Conservation (phyloP, 306 rosid species). For the Castanea sativa region DNA sequence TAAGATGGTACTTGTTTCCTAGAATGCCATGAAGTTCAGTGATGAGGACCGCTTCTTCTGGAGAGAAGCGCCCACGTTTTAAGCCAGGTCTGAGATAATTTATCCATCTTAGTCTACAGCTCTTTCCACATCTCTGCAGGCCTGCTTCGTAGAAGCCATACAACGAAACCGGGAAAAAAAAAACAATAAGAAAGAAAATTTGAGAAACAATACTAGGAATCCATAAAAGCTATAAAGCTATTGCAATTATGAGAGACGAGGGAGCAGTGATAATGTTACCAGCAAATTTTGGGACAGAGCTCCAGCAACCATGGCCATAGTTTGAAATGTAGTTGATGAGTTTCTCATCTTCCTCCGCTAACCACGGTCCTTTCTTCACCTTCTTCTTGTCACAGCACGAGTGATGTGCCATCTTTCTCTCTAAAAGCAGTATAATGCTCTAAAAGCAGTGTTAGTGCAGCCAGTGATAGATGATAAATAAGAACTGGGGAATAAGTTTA, state of each 20-base stretch:
- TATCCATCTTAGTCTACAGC: conserved; percentile 57
- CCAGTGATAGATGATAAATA: too few species aligned
- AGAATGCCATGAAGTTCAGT: conserved; percentile 82
- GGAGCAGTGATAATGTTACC: conserved; percentile 27
- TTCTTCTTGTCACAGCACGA: conserved; percentile 90
- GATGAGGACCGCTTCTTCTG: conserved; percentile 85
- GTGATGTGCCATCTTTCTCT: conserved; percentile 63
- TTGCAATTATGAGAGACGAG: not conserved
- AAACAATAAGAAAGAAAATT: not conserved
- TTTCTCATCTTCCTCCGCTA: conserved; percentile 94
- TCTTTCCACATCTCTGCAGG: conserved; percentile 63
- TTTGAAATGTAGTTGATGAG: conserved; percentile 81
- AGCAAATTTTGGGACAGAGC: conserved; percentile 90
- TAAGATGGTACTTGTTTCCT: conserved; percentile 44
- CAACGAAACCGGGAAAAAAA: not conserved
- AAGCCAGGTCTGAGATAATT: conserved; percentile 91
- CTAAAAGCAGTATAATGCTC: not conserved
- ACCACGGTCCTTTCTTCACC: conserved; percentile 95
- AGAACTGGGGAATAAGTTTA: too few species aligned
- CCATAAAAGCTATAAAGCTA: not conserved
- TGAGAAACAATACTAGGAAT: not conserved
- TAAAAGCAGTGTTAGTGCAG: too few species aligned
- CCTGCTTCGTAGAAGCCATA: conserved; percentile 29
- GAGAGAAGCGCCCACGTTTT: conserved; percentile 87
- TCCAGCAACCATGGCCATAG: conserved; percentile 96